Base-by-base conservation (phyloP, 2,329 filamentous ascomycete genomes). In the Chrysoporthe puriensis region DNA sequence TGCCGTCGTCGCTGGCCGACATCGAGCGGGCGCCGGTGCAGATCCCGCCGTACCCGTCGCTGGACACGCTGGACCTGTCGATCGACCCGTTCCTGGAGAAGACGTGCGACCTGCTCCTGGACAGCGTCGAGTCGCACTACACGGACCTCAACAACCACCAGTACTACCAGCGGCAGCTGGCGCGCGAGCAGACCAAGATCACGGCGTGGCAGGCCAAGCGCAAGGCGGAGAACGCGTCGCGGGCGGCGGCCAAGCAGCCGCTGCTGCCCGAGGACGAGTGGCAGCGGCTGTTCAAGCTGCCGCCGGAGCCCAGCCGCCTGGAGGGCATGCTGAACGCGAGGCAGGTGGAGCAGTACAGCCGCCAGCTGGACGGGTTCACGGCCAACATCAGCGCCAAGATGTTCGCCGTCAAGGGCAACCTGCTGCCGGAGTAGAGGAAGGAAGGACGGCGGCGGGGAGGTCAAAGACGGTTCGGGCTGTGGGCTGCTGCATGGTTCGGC, bases 141-240 rank as follows among this genome's bases (percentile, higher is more conserved):
- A 97, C 94, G 69, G 96, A 99, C 82, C 91, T 97, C 79, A 98
- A 98, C 89, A 99, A 99, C 87, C 96, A 96, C 84, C 94, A 97
- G 81, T 89, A 88, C 87, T 97, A 97, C 85, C 94, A 97, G 83
- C 89, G 96, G 76, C 94, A 96, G 77, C 86, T 98, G 67, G 91
- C 90, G 64, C 92, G 96, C 74, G 96, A 99, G 84, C 96, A 99
- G 84, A 84, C 91, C 76, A 99, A 98, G 88, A 97, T 99, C 75
- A 90, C 92, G 66, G 91, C 94, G 72, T 99, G 96, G 96, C 95
- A 98, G 83, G 84, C 90, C 70, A 98, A 99, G 89, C 91, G 96
- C 78, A 97, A 97, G 85, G 90, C 93, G 18, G 96, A 99, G 87
- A 99, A 99, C 78, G 90, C 91, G 42, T 91, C 90, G 69, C 89